Evolutionary conservation across 768 basidiomycete species (phyloP), one percentile per base, ranked within the genome.

Genomic region (Pluteus cervinus): DNA sequence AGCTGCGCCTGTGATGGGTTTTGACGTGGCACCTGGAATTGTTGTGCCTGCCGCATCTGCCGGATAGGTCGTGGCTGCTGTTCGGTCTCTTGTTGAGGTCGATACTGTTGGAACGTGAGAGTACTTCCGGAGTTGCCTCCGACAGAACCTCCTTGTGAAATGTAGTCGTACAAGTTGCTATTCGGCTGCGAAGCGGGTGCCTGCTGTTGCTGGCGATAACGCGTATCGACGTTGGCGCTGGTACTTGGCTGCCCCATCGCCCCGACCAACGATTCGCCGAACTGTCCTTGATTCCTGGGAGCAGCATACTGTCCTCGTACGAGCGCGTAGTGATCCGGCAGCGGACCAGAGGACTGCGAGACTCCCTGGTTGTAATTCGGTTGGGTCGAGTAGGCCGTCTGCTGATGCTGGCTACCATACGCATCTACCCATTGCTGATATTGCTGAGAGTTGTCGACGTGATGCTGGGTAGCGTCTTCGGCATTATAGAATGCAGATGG

Each of bases 401-500:
- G 43, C 36, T 53, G 51, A 32, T 58, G 58, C 26, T 49, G 54
- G 20, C 50, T 32, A 21, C 37, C 44, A 36, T 52, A 66, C 9
- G 55, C 37, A 36, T 65, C 58, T 14, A 57, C 51, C 63, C 68
- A 65, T 29, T 66, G 61, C 35, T 68, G 66, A 48, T 73, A 75
- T 36, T 69, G 60, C 2, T 54, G 61, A 42, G 53, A 43, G 25
- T 53, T 35, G 43, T 56, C 49, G 30, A 46, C 45, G 30, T 52
- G 51, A 23, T 54, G 48, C 10, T 56, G 37, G 15, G 51, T 48
- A n/a, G 56, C 48, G 3, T 61, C 58, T 14, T 69, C 57, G 4
- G 74, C 61, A 38, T 74, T 73, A 50, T 76, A 79, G 47, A 75
- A 75, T 5, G 73, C 65, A 7, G 73, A 62, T 0, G 65, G 61